Evolutionary conservation across 768 basidiomycete genomes (phyloP).

Genomic region (Rhodosporidiobolus odoratus): DNA sequence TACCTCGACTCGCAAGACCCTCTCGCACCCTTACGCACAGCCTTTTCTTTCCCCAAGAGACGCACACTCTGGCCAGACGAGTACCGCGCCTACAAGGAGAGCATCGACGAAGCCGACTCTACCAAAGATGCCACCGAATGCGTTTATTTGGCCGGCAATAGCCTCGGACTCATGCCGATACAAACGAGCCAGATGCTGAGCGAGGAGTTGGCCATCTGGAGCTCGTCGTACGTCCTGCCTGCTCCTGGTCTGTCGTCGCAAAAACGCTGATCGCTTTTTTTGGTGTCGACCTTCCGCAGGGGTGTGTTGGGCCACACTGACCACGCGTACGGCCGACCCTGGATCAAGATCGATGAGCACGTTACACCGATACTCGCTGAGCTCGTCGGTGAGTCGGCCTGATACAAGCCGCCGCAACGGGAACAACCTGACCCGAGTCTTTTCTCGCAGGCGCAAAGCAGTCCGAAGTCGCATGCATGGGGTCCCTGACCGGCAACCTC

Average conservation of each 20-base stretch:
- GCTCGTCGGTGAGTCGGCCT: slow-evolving; percentile 64
- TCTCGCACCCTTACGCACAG: not conserved
- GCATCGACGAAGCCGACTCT: not conserved
- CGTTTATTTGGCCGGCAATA: slow-evolving; percentile 93
- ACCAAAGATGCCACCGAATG: slow-evolving; percentile 53
- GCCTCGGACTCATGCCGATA: slow-evolving; percentile 75
- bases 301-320: slow-evolving; percentile 65
- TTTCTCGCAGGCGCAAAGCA: slow-evolving; percentile 65
- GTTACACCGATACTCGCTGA: slow-evolving; percentile 70
- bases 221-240: slow-evolving; percentile 52
- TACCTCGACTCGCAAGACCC: slow-evolving; percentile 26
- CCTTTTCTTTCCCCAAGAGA: slow-evolving; percentile 24
- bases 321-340: slow-evolving; percentile 76
- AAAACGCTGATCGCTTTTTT: not conserved
- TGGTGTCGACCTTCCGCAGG: not conserved
- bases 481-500: slow-evolving; percentile 87
- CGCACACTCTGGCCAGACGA: slow-evolving; percentile 9
- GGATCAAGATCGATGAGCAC: slow-evolving; percentile 70
- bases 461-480: slow-evolving; percentile 91
- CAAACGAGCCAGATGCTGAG: slow-evolving; percentile 65
- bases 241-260: not conserved
- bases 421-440: slow-evolving; percentile 5
- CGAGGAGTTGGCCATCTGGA: slow-evolving; percentile 83
- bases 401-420: not conserved
- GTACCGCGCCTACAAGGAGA: not conserved